Base-by-base conservation (phyloP, 805 yeast species). In the Ogataea haglerorum region DNA sequence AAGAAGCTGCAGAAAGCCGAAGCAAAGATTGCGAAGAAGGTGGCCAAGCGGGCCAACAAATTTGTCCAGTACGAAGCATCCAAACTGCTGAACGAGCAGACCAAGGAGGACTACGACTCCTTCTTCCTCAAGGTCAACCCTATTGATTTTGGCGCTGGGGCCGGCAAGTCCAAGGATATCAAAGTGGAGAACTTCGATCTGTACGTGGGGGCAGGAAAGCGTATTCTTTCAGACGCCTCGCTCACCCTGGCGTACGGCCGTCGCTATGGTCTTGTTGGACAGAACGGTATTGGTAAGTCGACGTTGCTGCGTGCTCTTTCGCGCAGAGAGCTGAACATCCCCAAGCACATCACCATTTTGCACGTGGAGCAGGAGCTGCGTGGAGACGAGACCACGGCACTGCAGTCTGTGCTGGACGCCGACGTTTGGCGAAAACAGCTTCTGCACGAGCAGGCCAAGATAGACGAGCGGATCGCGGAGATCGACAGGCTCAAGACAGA, bases 281-380 rank as follows among this genome's bases (percentile, higher is more conserved):
- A 90, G 61, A 93, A 93, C 70, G 99, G 99, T 91, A 90, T 93
- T 53, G 99, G 99, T 82, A 93, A 93, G 64, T 90, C 98, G 31
- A 93, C 99, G 0, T 68, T 93, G 39, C 70, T 93, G 60, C 76
- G 87, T 52, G 99, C 99, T 0, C 69, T 93, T 39, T 83, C 97
- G 1, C 78, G 95, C 63, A 83, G 99, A 76, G 99, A 93, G 60
- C 72, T 93, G 53, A 80, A 88, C 43, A 84, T 93, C 53, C 98
- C 99, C 10, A 89, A 86, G 54, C 98, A 93, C 63, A 91, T 93
- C 48, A 86, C 98, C 2, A 86, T 93, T 63, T 72, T 93, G 53
- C 96, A 93, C 57, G 99, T 93, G 42, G 99, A 93, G 63, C 99
- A 93, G 75, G 99, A 93, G 70, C 78, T 93, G 36, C 75, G 79